A percentile compares a stretch with the other conserved stretches of the same genome.
Evolutionary conservation across 1,284 basidiomycete genomes (phyloP).

Genomic region (Laetiporus sulphureus): DNA sequence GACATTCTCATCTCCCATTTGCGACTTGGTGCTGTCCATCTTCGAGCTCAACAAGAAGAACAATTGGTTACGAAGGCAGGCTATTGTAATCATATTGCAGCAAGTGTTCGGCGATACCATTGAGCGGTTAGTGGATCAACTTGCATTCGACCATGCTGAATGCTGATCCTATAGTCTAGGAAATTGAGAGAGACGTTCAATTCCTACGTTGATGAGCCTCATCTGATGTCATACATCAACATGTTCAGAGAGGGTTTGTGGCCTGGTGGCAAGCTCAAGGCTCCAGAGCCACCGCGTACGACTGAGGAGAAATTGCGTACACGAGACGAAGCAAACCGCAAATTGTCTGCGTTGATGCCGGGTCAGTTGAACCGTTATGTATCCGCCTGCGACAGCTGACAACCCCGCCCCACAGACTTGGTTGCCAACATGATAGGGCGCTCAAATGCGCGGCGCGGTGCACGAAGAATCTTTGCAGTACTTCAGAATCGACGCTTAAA

Average conservation of each 20-base stretch:
- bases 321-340: slow-evolving; percentile 80
- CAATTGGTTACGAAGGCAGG: slow-evolving; percentile 94
- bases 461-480: slow-evolving; percentile 85
- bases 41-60: slow-evolving; percentile 95
- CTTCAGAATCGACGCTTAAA: slow-evolving; percentile 90
- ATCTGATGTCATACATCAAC: slow-evolving; percentile 60
- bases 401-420: slow-evolving; percentile 51
- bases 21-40: slow-evolving; percentile 86
- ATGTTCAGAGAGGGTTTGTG: slow-evolving; percentile 72
- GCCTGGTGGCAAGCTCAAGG: slow-evolving; percentile 73
- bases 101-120: slow-evolving; percentile 94
- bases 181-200: slow-evolving; percentile 81
- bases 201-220: slow-evolving; percentile 54
- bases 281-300: slow-evolving; percentile 59
- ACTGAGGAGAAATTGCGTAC: slow-evolving; percentile 75
- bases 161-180: slow-evolving; percentile 42
- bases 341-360: slow-evolving; percentile 85
- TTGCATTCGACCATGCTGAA: background rate
- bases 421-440: slow-evolving; percentile 96
- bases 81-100: slow-evolving; percentile 93
- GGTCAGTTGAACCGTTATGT: slow-evolving; percentile 38
- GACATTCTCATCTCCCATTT: slow-evolving; percentile 89
- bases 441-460: slow-evolving; percentile 87
- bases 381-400: background rate
- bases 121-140: slow-evolving; percentile 58